A percentile compares a stretch with the other conserved stretches of the same genome.
Evolutionary conservation across 441 rosid species (phyloP).

Genomic region (Gossypium davidsonii): DNA sequence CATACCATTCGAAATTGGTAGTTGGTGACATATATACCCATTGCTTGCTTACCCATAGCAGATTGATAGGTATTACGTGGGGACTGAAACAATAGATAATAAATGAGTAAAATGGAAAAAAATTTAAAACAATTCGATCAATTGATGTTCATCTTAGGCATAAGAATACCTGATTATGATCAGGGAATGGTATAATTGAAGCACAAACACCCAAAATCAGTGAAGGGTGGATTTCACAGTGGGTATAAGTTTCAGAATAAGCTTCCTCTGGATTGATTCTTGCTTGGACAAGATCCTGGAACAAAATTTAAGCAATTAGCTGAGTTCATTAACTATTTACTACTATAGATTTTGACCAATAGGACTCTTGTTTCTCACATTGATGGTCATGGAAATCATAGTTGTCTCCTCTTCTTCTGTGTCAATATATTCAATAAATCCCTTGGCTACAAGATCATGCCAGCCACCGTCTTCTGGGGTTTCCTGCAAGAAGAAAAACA

Average conservation of each 20-base stretch:
- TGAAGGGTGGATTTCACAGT: constrained; percentile 98
- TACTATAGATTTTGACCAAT: background rate
- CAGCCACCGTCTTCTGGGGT: constrained; percentile 85
- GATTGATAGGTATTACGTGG: constrained; percentile 99
- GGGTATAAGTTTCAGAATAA: constrained; percentile 81
- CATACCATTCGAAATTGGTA: constrained; percentile 93
- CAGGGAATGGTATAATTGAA: constrained; percentile 97
- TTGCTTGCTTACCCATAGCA: constrained; percentile 99
- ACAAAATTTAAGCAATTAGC: constrained; percentile 12
- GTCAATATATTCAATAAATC: constrained; percentile 87
- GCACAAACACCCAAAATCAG: constrained; percentile 95
- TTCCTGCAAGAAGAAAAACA: constrained; percentile 43
- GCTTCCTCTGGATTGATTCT: constrained; percentile 73
- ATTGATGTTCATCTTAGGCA: constrained; percentile 8
- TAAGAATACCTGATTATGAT: constrained; percentile 80
- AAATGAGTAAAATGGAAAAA: constrained; percentile 9
- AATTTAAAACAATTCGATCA: background rate
- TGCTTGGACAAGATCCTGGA: constrained; percentile 91
- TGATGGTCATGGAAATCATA: constrained; percentile 98
- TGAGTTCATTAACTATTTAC: background rate
- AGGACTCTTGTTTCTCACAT: constrained; percentile 44
- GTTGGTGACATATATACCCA: constrained; percentile 98
- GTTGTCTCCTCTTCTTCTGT: constrained; percentile 99
- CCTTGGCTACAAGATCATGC: constrained; percentile 85
- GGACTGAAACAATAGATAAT: constrained; percentile 46